Evolutionary conservation across 176 grass and related monocot species (phyloP), one percentile per base, ranked within the genome.

Genomic region (Tillandsia fasciculata): DNA sequence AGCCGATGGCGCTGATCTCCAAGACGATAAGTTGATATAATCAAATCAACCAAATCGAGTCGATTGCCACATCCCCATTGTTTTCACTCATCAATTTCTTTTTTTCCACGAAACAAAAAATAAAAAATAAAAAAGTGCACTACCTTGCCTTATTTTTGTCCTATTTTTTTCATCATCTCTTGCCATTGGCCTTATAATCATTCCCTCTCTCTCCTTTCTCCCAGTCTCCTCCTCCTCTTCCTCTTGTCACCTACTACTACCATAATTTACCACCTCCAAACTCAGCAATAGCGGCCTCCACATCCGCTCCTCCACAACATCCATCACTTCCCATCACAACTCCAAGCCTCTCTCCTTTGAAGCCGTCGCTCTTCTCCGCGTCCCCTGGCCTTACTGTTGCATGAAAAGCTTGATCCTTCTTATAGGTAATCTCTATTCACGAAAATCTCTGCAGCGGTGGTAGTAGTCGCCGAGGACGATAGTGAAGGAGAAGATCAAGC

Each of bases 251-350:
- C 49, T 49, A 20, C 20, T 27, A 24, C 50, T 51, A 14, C 26
- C 65, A 28, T 2, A 28, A 28, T 65, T 52, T 49, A n/a, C 58
- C 22, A 69, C 76, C 70, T 53, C 9, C 64, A 63, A 72, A 51
- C n/a, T 1, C 17, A 51, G 70, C 64, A 80, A 95, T 95, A 86
- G 81, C 87, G 66, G 10, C 42, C 74, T 20, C 75, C 12, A 63
- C 87, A 12, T 72, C 80, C 51, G 33, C 81, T 7, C 12, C 15
- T 58, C 18, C 53, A n/a, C 53, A 5, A 20, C 53, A 15, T n/a
- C 53, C 0, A 58, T 58, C 15, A 58, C 53, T 58, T 17, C 53
- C 29, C 64, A 66, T 28, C 28, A 48, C 64, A 15, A 29, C 29
- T 66, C 64, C 4, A 66, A 66, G 64, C 26, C 15, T 14, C 27